Conservation (phyloP, 768 basidiomycete species). For the Mycena amicta region DNA sequence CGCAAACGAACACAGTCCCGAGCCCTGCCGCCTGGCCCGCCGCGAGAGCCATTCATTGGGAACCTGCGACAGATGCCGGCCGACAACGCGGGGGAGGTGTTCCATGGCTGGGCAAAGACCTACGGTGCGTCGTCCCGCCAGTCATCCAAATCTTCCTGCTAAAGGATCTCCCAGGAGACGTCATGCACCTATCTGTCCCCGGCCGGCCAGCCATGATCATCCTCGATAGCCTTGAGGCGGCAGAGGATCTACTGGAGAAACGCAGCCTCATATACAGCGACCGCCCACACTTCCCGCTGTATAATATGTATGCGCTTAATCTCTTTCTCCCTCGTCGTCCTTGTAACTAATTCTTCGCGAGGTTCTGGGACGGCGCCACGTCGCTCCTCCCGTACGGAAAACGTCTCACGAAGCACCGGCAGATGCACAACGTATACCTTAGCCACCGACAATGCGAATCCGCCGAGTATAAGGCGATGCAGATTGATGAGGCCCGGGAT, state of each 20-base stretch:
- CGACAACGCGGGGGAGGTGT: background rate
- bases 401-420: background rate
- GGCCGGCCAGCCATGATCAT: background rate
- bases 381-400: background rate
- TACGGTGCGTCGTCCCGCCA: background rate
- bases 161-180: background rate
- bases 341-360: background rate
- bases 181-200: background rate
- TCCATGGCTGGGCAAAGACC: background rate
- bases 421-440: background rate
- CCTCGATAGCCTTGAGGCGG: background rate
- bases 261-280: background rate
- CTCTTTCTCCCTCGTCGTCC: background rate
- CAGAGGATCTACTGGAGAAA: background rate
- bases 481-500: background rate
- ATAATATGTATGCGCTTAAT: background rate
- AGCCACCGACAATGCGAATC: background rate
- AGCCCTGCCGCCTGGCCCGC: background rate
- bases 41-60: background rate
- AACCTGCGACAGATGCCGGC: background rate
- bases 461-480: background rate
- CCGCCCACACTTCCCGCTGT: background rate
- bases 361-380: background rate
- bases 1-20: too few species aligned
- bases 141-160: background rate